phyloP scores from a whole-genome alignment of 345 rosid genomes.

The Eucalyptus decipiens region DNA sequence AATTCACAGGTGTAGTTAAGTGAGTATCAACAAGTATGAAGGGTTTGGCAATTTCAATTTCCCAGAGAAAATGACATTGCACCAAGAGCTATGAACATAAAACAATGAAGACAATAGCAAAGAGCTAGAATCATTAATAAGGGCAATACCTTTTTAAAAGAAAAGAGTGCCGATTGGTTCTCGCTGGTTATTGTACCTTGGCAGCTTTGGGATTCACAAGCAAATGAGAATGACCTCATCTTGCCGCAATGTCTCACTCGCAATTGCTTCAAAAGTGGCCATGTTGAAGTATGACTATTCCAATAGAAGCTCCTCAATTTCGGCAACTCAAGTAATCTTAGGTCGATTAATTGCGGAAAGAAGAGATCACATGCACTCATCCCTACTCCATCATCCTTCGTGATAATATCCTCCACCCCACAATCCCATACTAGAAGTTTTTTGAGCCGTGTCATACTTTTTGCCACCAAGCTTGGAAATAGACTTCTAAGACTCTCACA shows the following conservation, averaged over 20 bases:
- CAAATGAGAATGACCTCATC: too few relatives aligned
- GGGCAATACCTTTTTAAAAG: too few relatives aligned
- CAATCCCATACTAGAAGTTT: accelerated
- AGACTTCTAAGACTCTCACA: neutral
- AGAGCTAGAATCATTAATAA: too few relatives aligned
- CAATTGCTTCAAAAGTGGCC: neutral
- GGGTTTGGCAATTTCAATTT: too few relatives aligned
- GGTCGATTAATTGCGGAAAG: neutral
- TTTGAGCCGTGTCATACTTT: neutral
- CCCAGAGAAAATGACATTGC: too few relatives aligned
- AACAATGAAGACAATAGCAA: too few relatives aligned
- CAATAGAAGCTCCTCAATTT: neutral
- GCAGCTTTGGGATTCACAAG: too few relatives aligned
- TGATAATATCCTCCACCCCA: neutral
- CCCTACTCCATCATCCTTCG: neutral
- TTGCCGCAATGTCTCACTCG: too few relatives aligned
- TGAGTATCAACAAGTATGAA: too few relatives aligned
- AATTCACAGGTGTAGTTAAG: too few relatives aligned
- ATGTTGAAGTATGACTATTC: neutral
- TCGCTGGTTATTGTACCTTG: accelerated
- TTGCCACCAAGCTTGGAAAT: neutral
- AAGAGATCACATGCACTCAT: neutral
- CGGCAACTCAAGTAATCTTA: neutral
- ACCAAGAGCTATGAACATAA: too few relatives aligned
- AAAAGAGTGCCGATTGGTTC: too few relatives aligned